These are phyloP conservation scores for Taphrina communis DNA, from an alignment of 1,139 yeast genomes.

Conservation along the genomic window DNA sequence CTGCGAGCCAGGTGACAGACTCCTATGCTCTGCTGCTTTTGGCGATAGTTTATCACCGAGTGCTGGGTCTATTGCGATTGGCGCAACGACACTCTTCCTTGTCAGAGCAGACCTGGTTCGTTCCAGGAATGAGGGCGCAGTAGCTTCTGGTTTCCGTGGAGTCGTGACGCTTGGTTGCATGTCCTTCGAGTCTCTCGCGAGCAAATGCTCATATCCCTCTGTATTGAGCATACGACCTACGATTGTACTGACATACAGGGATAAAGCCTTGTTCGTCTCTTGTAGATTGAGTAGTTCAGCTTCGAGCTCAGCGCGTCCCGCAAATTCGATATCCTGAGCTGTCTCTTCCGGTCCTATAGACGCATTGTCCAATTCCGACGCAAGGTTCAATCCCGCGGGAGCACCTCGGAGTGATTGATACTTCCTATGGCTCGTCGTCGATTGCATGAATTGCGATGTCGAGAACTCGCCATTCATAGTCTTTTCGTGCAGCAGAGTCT, in stretches of 20 bases:
- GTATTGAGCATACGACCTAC: conserved; percentile 30
- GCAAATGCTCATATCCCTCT: conserved; percentile 28
- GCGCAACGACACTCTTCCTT: not conserved
- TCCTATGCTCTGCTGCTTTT: not conserved
- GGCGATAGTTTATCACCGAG: not conserved
- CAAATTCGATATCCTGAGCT: conserved; percentile 14
- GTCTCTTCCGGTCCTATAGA: not conserved
- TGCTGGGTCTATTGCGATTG: conserved; percentile 3
- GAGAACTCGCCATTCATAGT: conserved; percentile 37
- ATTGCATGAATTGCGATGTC: conserved; percentile 30
- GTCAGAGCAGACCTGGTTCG: conserved; percentile 23
- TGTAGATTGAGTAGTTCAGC: conserved; percentile 23
- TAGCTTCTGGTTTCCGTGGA: not conserved
- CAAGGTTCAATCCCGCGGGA: conserved; percentile 21
- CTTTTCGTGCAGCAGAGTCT: conserved; percentile 28
- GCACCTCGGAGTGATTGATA: conserved; percentile 31
- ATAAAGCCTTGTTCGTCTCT: conserved; percentile 33
- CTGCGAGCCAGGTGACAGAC: conserved; percentile 1
- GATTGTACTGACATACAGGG: conserved; percentile 31
- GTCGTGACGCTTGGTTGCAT: conserved; percentile 2
- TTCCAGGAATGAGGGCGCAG: conserved; percentile 11
- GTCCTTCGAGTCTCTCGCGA: conserved; percentile 27
- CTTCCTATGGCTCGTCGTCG: conserved; percentile 10
- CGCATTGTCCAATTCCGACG: conserved; percentile 19
- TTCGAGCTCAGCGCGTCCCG: conserved; percentile 32